Conservation (phyloP, 306 rosid genomes). For the Ammopiptanthus mongolicus region DNA sequence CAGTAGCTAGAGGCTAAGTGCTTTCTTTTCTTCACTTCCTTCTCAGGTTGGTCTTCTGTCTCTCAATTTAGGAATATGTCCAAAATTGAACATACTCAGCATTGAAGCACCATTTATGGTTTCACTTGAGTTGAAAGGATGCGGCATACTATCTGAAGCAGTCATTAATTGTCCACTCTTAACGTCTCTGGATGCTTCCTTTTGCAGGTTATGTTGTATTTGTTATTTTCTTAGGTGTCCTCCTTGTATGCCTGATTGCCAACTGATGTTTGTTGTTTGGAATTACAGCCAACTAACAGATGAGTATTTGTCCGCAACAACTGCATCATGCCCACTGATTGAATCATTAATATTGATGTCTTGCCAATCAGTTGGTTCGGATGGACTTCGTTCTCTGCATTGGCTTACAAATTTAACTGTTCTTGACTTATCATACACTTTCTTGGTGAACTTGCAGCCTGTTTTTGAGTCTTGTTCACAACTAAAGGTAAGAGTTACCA, state of each 20-base stretch:
- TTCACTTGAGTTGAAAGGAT: slow-evolving; percentile 81
- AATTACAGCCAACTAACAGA: slow-evolving; percentile 68
- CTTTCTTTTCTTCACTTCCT: background rate
- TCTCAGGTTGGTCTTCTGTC: slow-evolving; percentile 74
- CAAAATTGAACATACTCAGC: slow-evolving; percentile 60
- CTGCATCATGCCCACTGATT: slow-evolving; percentile 65
- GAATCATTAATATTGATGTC: slow-evolving; percentile 79
- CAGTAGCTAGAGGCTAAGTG: background rate
- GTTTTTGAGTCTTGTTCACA: slow-evolving; percentile 72
- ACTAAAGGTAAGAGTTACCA: slow-evolving; percentile 47
- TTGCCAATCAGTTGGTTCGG: slow-evolving; percentile 59
- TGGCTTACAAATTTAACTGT: slow-evolving; percentile 52
- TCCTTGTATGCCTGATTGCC: slow-evolving; percentile 9
- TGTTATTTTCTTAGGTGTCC: background rate
- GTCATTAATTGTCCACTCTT: slow-evolving; percentile 68
- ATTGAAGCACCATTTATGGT: slow-evolving; percentile 70
- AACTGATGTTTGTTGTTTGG: slow-evolving; percentile 17
- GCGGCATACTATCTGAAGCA: slow-evolving; percentile 78
- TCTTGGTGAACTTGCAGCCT: slow-evolving; percentile 69
- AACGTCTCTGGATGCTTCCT: slow-evolving; percentile 78
- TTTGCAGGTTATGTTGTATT: slow-evolving; percentile 65
- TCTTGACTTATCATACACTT: slow-evolving; percentile 84
- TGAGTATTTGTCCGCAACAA: slow-evolving; percentile 70
- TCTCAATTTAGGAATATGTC: slow-evolving; percentile 84
- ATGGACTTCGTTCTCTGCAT: slow-evolving; percentile 55